Conservation (phyloP, 129 eudicot genomes). For the Heracleum sosnowskyi region DNA sequence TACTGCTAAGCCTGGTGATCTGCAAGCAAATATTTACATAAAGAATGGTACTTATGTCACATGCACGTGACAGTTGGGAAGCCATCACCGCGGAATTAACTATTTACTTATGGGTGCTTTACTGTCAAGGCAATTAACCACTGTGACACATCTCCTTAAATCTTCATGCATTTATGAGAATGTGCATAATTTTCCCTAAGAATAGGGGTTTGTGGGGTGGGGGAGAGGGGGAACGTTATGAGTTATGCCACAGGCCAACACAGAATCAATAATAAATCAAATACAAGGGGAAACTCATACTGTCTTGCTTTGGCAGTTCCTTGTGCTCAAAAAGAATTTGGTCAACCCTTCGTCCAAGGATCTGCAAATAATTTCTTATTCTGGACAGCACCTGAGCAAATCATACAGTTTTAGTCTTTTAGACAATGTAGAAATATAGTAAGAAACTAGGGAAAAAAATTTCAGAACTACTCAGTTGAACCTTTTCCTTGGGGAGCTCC, state of each 20-base stretch:
- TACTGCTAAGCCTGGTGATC: neutral
- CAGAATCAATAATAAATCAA: neutral
- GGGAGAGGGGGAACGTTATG: neutral
- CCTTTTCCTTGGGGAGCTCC: slow-evolving; percentile 96
- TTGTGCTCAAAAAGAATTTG: slow-evolving; percentile 72
- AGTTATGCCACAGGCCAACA: neutral
- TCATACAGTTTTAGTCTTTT: neutral
- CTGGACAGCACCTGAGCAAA: slow-evolving; percentile 68
- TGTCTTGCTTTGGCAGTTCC: slow-evolving; percentile 74
- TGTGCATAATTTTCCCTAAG: neutral
- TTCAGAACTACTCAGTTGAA: slow-evolving; percentile 9
- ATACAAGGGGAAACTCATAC: slow-evolving; percentile 26
- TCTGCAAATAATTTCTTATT: slow-evolving; percentile 79
- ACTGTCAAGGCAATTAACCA: neutral
- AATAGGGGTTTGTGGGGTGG: too few species aligned
- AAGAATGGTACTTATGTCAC: neutral
- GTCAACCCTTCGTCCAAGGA: slow-evolving; percentile 82
- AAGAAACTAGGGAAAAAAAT: neutral
- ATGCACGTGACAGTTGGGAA: neutral
- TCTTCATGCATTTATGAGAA: neutral
- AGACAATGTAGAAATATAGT: neutral
- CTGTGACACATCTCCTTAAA: neutral
- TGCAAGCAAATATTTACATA: neutral
- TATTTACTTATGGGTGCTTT: neutral
- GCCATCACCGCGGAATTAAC: neutral